Conservation (phyloP, 352 stramenopile species). For the Globisporangium polare region DNA sequence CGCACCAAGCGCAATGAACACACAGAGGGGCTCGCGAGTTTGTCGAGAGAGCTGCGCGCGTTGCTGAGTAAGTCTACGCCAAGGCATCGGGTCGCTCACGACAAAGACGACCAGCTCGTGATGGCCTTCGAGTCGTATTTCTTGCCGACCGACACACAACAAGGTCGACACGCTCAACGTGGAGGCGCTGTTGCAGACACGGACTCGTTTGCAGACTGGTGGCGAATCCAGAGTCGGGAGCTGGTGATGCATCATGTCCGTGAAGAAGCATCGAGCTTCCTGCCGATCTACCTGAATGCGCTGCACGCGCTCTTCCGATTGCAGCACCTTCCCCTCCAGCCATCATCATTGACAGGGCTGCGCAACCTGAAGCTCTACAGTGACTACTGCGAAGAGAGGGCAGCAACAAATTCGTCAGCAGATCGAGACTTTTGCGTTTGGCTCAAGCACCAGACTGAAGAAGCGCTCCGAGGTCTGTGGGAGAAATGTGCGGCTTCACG, state of each 20-base stretch:
- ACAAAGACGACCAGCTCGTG: conserved; percentile 27
- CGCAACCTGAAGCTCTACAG: conserved; percentile 40
- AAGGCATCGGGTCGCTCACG: neutral
- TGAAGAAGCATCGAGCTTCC: conserved; percentile 32
- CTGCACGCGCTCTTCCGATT: conserved; percentile 58
- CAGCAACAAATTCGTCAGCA: neutral
- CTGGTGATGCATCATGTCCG: conserved; percentile 26
- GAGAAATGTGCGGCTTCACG: conserved; percentile 19
- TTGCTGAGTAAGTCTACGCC: conserved; percentile 6
- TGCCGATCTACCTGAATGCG: conserved; percentile 41
- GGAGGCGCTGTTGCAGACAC: conserved; percentile 17
- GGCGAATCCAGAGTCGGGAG: conserved; percentile 15
- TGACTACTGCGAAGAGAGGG: conserved; percentile 14
- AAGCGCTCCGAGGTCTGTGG: conserved; percentile 38
- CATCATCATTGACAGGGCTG: conserved; percentile 26
- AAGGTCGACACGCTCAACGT: neutral
- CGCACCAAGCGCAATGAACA: conserved; percentile 24
- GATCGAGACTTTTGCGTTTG: conserved; percentile 24
- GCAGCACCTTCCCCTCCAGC: conserved; percentile 32
- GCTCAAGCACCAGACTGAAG: conserved; percentile 41
- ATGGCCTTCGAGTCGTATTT: conserved; percentile 36
- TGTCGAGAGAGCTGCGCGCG: conserved; percentile 19
- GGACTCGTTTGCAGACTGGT: conserved; percentile 4
- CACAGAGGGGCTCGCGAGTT: conserved; percentile 8
- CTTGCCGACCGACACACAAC: neutral